Base-by-base conservation (phyloP, 2,329 filamentous ascomycete genomes). In the Aspergillus fumigatiaffinis region DNA sequence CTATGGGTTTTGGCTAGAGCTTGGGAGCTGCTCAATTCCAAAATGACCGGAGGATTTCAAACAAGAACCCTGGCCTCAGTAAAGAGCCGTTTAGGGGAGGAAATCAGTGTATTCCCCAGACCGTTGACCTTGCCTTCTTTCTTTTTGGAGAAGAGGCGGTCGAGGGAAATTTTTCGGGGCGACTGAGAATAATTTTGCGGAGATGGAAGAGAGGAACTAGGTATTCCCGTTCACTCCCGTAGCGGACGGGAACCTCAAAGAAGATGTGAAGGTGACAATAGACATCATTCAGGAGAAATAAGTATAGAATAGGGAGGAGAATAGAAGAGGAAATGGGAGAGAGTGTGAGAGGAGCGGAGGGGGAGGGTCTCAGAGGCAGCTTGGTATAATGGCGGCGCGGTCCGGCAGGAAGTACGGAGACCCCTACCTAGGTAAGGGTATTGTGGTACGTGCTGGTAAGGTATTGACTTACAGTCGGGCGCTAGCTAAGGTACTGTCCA, bases 161-260 rank as follows among this genome's bases (percentile, higher is more conserved):
- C 69, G 66, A 71, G 52, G 63, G 63, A 61, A 68, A 65, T 64
- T 69, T 69, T 63, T 66, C 64, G 63, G 51, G 58, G 60, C 51
- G 58, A 58, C 52, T 54, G 55, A 52, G 56, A 59, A 47, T 54
- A 58, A 57, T 48, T 59, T 51, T 58, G 57, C 53, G 52, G 54
- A 54, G 53, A 54, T 56, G 53, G 54, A 62, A 56, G 35, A 49
- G 29, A 63, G 53, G 53, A 58, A 66, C 66, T 71, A 74, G 66
- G 69, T 75, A 61, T 73, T 68, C 69, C 70, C 72, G 68, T 76
- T 78, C 73, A 79, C 72, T 74, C 75, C 76, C 76, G 74, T 69
- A 65, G 66, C 63, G 69, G 73, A 76, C 73, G 75, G 75, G 73
- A 71, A 70, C 68, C 66, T 68, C 59, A 63, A 68, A 60, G 64